Evolutionary conservation across 2,329 filamentous ascomycete species (phyloP).

Genomic region (Graphilbum sp.): DNA sequence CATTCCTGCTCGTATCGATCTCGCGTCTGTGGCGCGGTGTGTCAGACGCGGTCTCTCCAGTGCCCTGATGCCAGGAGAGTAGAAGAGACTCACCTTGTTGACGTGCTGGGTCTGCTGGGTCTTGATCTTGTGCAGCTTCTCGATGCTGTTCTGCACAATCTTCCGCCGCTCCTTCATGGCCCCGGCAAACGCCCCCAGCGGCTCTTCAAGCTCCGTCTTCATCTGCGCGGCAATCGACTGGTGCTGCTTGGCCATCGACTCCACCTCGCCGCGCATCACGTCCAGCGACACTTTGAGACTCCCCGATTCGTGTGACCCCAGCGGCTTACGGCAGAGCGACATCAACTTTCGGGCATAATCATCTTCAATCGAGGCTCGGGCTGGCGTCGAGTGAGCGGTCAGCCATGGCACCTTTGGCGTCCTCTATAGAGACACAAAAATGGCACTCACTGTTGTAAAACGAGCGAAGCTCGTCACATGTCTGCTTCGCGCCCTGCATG

Average conservation of each 20-base stretch:
- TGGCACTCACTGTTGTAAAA: constrained; percentile 60
- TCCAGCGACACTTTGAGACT: constrained; percentile 74
- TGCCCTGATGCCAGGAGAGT: too few relatives aligned
- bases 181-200: constrained; percentile 75
- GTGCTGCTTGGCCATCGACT: constrained; percentile 88
- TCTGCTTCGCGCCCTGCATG: constrained; percentile 88
- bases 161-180: constrained; percentile 94
- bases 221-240: constrained; percentile 82
- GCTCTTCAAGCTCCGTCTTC: constrained; percentile 92
- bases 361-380: constrained; percentile 85
- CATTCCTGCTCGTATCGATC: constrained; percentile 97
- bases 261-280: constrained; percentile 73
- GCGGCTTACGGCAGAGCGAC: constrained; percentile 68
- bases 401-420: background rate
- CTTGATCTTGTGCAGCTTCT: constrained; percentile 87
- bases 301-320: constrained; percentile 77
- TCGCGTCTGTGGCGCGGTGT: too few relatives aligned
- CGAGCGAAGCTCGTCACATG: constrained; percentile 78
- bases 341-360: constrained; percentile 87
- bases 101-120: constrained; percentile 78
- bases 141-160: constrained; percentile 85
- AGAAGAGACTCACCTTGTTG: constrained; percentile 58
- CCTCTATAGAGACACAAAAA: background rate
- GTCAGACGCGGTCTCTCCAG: too few relatives aligned
- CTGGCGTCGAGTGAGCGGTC: constrained; percentile 22